Evolutionary conservation across 768 basidiomycete species (phyloP).

Genomic region (Suillus weaverae): DNA sequence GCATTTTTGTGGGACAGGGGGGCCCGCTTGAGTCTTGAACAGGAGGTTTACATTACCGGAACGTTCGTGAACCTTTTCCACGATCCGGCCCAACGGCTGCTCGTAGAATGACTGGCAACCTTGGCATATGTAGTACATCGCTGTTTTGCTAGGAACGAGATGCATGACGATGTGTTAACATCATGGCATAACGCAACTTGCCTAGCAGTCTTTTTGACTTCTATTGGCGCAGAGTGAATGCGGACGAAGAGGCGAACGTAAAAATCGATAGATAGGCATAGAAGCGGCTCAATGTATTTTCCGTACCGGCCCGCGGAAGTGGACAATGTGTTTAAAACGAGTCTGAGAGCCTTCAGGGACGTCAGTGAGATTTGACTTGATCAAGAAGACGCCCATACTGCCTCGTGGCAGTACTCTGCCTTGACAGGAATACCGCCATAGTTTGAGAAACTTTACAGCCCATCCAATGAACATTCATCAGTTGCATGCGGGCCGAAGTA

Average conservation of each 20-base stretch:
- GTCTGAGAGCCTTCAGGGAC: slow-evolving; percentile 72
- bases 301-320: slow-evolving; percentile 91
- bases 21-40: slow-evolving; percentile 75
- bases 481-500: background rate
- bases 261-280: slow-evolving; percentile 95
- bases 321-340: slow-evolving; percentile 85
- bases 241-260: slow-evolving; percentile 92
- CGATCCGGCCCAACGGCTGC: slow-evolving; percentile 80
- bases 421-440: slow-evolving; percentile 91
- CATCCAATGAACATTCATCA: background rate
- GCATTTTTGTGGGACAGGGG: slow-evolving; percentile 66
- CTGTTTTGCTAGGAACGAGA: slow-evolving; percentile 65
- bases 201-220: slow-evolving; percentile 84
- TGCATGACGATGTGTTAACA: slow-evolving; percentile 9
- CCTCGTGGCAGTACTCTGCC: slow-evolving; percentile 95
- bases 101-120: slow-evolving; percentile 80
- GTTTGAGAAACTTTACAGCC: slow-evolving; percentile 72
- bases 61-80: slow-evolving; percentile 57
- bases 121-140: slow-evolving; percentile 80
- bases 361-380: slow-evolving; percentile 4
- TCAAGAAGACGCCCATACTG: slow-evolving; percentile 46
- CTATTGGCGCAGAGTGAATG: slow-evolving; percentile 66
- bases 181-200: slow-evolving; percentile 36
- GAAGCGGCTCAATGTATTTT: slow-evolving; percentile 82
- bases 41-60: slow-evolving; percentile 58